These are phyloP conservation scores for Ganoderma lingzhi DNA, from an alignment of 1,284 basidiomycete genomes.

Conservation along the genomic window DNA sequence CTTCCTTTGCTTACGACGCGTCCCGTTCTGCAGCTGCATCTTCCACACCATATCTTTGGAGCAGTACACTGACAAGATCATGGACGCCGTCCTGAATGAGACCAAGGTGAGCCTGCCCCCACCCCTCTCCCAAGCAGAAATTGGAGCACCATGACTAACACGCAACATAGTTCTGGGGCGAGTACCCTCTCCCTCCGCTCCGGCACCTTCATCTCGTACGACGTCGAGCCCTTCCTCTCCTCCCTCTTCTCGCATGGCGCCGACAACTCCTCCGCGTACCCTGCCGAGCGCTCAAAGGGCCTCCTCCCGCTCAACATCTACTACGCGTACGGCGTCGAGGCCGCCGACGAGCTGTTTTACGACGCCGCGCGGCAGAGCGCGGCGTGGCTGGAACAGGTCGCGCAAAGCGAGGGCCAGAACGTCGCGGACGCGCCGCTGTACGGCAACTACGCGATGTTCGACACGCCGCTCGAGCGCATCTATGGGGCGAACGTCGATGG, in stretches of 20 bases:
- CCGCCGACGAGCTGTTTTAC: slow-evolving; percentile 49
- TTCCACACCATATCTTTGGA: slow-evolving; percentile 59
- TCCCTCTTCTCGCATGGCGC: slow-evolving; percentile 50
- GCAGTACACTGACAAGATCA: slow-evolving; percentile 48
- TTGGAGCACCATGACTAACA: background rate
- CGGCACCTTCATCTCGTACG: slow-evolving; percentile 52
- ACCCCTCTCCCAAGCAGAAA: background rate
- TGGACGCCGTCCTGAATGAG: slow-evolving; percentile 59
- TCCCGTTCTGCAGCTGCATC: slow-evolving; percentile 44
- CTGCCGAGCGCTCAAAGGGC: slow-evolving; percentile 49
- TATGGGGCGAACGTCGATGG: slow-evolving; percentile 56
- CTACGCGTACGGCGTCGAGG: slow-evolving; percentile 49
- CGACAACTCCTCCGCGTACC: slow-evolving; percentile 52
- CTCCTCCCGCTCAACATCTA: slow-evolving; percentile 58
- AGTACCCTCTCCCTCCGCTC: slow-evolving; percentile 29
- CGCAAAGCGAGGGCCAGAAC: slow-evolving; percentile 53
- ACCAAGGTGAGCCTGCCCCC: slow-evolving; percentile 46
- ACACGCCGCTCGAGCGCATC: slow-evolving; percentile 52
- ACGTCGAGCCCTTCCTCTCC: slow-evolving; percentile 63
- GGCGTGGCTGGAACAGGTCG: slow-evolving; percentile 46
- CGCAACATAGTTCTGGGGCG: slow-evolving; percentile 39
- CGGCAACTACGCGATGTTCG: slow-evolving; percentile 59
- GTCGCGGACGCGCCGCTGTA: slow-evolving; percentile 52
- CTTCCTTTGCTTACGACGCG: slow-evolving; percentile 1
- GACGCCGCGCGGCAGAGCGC: slow-evolving; percentile 50